Evolutionary conservation across 2,329 filamentous ascomycete species (phyloP), one percentile per base, ranked within the genome.

Genomic region (Metarhizium album): DNA sequence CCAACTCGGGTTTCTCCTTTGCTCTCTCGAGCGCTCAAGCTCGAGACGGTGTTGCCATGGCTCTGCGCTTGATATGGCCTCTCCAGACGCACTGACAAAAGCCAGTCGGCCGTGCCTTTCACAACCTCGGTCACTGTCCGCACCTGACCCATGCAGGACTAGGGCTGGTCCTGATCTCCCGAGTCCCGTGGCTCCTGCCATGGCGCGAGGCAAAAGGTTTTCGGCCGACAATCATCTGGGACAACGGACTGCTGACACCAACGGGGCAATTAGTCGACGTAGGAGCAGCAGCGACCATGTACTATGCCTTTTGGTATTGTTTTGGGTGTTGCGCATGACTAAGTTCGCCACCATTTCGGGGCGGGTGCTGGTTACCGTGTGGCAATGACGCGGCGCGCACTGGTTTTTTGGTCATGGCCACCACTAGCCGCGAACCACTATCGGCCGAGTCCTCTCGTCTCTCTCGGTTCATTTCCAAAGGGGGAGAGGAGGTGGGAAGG

Each of bases 381-480:
- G 48, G 27, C 27, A 29, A 29, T 29, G 27, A 9, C 27, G 27
- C 27, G 27, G 27, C 27, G 27, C 27, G 27, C 27, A 7, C 11
- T 29, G 2, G 27, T 29, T 9, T 9, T n/a, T 29, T 38, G 22
- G 43, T 33, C 20, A 50, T 50, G 29, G 47, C 46, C 47, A 43
- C 45, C 46, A 50, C 51, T 29, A 29, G 27, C 11, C 51, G 51
- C 38, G 8, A 50, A 20, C 9, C 18, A 33, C 40, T 48, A 53
- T 50, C 51, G 51, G 51, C 51, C 51, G 51, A 53, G 45, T 46
- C 48, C 40, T 29, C 27, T 29, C n/a, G n/a, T n/a, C n/a, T n/a
- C n/a, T n/a, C n/a, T n/a, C n/a, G n/a, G n/a, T n/a, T n/a, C n/a
- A n/a, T n/a, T n/a, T n/a, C n/a, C n/a, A n/a, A n/a, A n/a, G n/a